Conservation (phyloP, 768 basidiomycete genomes). For the Mycena filopes region DNA sequence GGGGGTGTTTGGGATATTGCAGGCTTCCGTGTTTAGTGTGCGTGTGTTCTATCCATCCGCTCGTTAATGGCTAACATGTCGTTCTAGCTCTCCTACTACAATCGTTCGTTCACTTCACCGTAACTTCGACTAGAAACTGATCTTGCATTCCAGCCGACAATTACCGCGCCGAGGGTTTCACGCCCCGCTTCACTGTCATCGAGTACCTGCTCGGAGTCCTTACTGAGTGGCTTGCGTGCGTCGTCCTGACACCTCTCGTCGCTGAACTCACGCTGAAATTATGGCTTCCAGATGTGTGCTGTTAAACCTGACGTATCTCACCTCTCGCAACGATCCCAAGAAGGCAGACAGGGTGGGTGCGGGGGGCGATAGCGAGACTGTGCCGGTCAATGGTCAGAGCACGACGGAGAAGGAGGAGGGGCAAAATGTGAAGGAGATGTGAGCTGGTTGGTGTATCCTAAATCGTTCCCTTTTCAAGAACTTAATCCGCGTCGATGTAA, state of each 20-base stretch:
- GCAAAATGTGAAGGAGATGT: too few species aligned
- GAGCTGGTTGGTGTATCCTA: too few species aligned
- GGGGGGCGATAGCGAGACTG: too few species aligned
- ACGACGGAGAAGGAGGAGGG: too few species aligned
- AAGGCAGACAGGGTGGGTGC: neutral
- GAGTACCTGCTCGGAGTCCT: constrained; percentile 26
- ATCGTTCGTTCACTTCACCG: constrained; percentile 1
- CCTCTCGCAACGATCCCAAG: neutral
- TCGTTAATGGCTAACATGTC: too few species aligned
- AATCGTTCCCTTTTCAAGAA: too few species aligned
- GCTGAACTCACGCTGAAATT: neutral
- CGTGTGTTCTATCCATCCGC: neutral
- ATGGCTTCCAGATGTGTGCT: neutral
- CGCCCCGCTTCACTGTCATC: constrained; percentile 17
- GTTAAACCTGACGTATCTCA: neutral
- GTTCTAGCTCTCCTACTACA: constrained; percentile 27
- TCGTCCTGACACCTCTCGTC: neutral
- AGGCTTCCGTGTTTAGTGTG: constrained; percentile 5
- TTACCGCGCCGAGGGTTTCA: constrained; percentile 21
- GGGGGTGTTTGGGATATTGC: constrained; percentile 19
- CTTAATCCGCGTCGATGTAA: too few species aligned
- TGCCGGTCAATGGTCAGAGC: too few species aligned
- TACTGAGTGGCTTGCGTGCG: constrained; percentile 28
- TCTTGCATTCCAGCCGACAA: constrained; percentile 10
- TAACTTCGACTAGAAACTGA: neutral